Percentiles rank a stretch among this genome's conserved stretches.
These are phyloP conservation scores for Penicillium sp. DNA, from an alignment of 2,329 filamentous ascomycete species.

Conservation along the genomic window DNA sequence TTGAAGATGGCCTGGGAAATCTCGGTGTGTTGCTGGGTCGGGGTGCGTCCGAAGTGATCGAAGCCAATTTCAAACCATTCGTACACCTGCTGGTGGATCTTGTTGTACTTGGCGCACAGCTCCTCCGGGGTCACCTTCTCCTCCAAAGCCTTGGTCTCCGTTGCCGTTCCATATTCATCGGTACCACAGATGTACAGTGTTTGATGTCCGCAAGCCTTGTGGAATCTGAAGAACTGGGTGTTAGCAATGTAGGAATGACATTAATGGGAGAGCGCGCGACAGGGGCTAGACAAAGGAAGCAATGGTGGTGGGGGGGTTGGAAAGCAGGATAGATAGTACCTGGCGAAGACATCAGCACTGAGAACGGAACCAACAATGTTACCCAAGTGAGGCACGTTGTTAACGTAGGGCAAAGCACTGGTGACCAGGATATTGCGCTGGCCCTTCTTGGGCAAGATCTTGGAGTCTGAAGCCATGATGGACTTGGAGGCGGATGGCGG, in stretches of 20 bases:
- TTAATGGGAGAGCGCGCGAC: too few species aligned
- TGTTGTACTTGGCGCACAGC: conserved; percentile 87
- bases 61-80: conserved; percentile 94
- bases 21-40: conserved; percentile 79
- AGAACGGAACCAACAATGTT: conserved; percentile 83
- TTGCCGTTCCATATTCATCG: conserved; percentile 92
- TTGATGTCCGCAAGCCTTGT: conserved; percentile 66
- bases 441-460: conserved; percentile 58
- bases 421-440: conserved; percentile 86
- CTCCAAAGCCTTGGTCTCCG: conserved; percentile 88
- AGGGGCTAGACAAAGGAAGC: too few species aligned
- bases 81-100: conserved; percentile 81
- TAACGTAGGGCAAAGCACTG: conserved; percentile 76
- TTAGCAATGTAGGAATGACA: too few species aligned
- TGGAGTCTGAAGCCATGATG: too few species aligned
- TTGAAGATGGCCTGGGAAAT: conserved; percentile 88
- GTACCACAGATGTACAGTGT: conserved; percentile 81
- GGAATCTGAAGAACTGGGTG: conserved; percentile 49
- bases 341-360: conserved; percentile 68
- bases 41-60: conserved; percentile 88
- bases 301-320: too few species aligned
- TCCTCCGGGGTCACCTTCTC: conserved; percentile 72
- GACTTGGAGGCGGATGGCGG: too few species aligned
- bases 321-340: too few species aligned
- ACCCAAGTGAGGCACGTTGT: conserved; percentile 72